Conservation (phyloP, 495 filamentous ascomycete genomes). For the Talaromyces adpressus region DNA sequence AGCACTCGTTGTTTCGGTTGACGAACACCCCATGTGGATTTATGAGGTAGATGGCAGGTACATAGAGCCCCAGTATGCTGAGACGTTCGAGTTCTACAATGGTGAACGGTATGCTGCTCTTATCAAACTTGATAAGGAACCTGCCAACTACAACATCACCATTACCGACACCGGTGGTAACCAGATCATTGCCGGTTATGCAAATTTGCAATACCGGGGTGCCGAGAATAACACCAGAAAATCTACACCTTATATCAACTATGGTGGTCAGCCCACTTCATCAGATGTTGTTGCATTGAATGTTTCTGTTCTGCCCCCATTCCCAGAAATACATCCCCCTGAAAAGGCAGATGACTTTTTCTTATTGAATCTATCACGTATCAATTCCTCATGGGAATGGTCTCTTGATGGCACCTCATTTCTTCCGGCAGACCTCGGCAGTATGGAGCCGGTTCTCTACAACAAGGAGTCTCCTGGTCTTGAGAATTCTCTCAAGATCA, state of each 20-base stretch:
- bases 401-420: conserved; percentile 33
- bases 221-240: conserved; percentile 9
- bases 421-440: conserved; percentile 22
- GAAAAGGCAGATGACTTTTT: conserved; percentile 32
- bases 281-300: conserved; percentile 30
- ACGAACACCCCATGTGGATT: conserved; percentile 33
- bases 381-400: conserved; percentile 39
- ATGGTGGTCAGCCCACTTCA: conserved; percentile 27
- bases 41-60: conserved; percentile 35
- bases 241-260: conserved; percentile 32
- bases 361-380: conserved; percentile 27
- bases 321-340: conserved; percentile 30
- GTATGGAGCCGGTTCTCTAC: conserved; percentile 41
- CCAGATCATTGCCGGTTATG: conserved; percentile 29
- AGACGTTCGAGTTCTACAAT: conserved; percentile 23
- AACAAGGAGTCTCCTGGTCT: conserved; percentile 23
- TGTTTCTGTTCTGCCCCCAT: conserved; percentile 30
- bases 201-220: conserved; percentile 27
- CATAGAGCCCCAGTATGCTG: conserved; percentile 25
- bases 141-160: conserved; percentile 25
- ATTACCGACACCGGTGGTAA: conserved; percentile 21
- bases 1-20: conserved; percentile 32
- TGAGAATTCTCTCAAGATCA: conserved; percentile 36
- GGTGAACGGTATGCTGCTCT: conserved; percentile 32
- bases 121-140: conserved; percentile 27